Percentiles rank a stretch among this genome's conserved stretches.
Evolutionary conservation across 257 asterid genomes (phyloP).

Genomic region (Thymus mandschuricus): DNA sequence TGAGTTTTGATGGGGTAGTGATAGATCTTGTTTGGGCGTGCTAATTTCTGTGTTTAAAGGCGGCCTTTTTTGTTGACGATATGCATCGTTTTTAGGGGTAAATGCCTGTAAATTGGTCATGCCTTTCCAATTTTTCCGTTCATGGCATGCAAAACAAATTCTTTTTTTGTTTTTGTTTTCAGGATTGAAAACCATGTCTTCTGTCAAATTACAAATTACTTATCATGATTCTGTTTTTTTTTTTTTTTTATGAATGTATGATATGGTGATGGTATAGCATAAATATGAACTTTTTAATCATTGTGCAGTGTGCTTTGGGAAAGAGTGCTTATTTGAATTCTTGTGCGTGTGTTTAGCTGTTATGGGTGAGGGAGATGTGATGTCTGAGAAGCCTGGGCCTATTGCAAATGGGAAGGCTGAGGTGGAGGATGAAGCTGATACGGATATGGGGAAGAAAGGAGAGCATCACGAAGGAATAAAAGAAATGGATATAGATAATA

Average conservation of each 20-base stretch:
- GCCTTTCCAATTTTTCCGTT: constrained; percentile 3
- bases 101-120: background rate
- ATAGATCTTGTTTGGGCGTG: constrained; percentile 34
- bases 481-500: constrained; percentile 33
- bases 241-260: background rate
- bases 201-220: background rate
- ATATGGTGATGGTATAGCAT: background rate
- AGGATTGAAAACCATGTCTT: background rate
- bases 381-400: constrained; percentile 45
- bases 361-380: constrained; percentile 69
- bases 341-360: constrained; percentile 14
- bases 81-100: constrained; percentile 5
- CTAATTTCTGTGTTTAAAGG: constrained; percentile 1
- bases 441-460: constrained; percentile 17
- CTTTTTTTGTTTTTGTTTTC: background rate
- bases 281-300: background rate
- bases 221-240: background rate
- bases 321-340: constrained; percentile 1
- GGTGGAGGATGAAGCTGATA: constrained; percentile 26
- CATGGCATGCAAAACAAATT: background rate
- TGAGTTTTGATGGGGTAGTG: constrained; percentile 15
- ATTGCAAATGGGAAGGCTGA: constrained; percentile 46
- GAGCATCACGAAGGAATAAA: constrained; percentile 26
- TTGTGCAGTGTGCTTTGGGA: constrained; percentile 7
- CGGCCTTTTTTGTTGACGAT: background rate